These are phyloP conservation scores for Backusella tarrabulga DNA, from an alignment of 192 early-diverging fungal species.

Conservation along the genomic window DNA sequence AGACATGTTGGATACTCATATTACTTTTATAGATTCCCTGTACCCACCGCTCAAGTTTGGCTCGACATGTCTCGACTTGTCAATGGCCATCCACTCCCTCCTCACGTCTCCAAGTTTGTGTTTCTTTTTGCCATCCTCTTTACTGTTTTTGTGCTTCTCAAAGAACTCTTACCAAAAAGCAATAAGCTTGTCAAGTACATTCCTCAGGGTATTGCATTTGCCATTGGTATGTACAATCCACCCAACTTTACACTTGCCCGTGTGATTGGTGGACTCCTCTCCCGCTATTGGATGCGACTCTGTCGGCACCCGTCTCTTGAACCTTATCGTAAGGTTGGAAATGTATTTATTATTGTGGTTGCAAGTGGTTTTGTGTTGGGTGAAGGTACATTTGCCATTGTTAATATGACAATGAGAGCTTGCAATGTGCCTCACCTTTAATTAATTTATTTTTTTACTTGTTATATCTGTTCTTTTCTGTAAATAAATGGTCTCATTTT, in stretches of 20 bases:
- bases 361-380: slow-evolving; percentile 78
- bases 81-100: slow-evolving; percentile 70
- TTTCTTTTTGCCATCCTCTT: slow-evolving; percentile 55
- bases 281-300: slow-evolving; percentile 45
- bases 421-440: slow-evolving; percentile 38
- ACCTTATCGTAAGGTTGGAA: slow-evolving; percentile 31
- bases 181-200: slow-evolving; percentile 47
- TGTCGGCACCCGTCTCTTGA: slow-evolving; percentile 26
- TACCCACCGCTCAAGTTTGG: slow-evolving; percentile 76
- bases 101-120: slow-evolving; percentile 60
- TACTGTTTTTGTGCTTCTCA: slow-evolving; percentile 30
- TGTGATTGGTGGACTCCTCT: slow-evolving; percentile 57
- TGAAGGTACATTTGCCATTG: slow-evolving; percentile 70
- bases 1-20: too few relatives aligned
- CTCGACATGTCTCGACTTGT: slow-evolving; percentile 75
- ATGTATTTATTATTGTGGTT: slow-evolving; percentile 66
- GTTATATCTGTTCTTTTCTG: neutral
- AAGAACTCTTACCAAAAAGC: slow-evolving; percentile 3
- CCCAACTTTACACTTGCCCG: slow-evolving; percentile 74
- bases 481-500: neutral
- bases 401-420: slow-evolving; percentile 49
- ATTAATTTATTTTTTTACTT: neutral
- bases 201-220: slow-evolving; percentile 76
- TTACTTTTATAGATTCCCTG: slow-evolving; percentile 44
- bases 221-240: slow-evolving; percentile 80